Base-by-base conservation (phyloP, 1,284 basidiomycete species). In the Chalciporus piperatoides region DNA sequence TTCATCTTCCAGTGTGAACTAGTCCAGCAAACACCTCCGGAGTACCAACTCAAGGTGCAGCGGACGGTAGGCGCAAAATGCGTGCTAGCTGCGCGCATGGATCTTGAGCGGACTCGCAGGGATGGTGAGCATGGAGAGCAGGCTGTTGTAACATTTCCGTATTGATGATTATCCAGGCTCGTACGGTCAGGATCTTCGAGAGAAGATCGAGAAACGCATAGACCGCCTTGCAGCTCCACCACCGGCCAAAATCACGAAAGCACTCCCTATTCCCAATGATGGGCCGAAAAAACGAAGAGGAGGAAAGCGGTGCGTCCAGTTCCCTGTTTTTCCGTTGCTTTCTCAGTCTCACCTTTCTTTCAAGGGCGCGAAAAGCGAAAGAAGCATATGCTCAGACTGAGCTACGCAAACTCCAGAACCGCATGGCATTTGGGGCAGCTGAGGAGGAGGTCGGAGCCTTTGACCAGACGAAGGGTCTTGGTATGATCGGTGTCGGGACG, bases 351-450 rank as follows among this genome's bases (percentile, higher is more conserved):
- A 58, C 12, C 25, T 28, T 44, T 19, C 3, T 56, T 8, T 25
- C 9, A 25, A 94, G 93, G 9, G 97, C 96, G 2, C 84, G 97
- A 41, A 97, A 97, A 68, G 89, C 93, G 19, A 99, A 99, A 67
- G 97, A 99, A 71, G 90, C 91, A 5, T 94, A 96, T 63, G 95
- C 94, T 3, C 90, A 94, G 71, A 98, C 97, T 2, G 97, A 99
- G 70, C 74, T 99, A 42, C 85, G 92, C 56, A 99, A 99, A 72
- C 76, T 97, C 59, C 94, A 97, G 71, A 99, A 99, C 70, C 83
- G 97, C 41, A 88, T 99, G 85, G 85, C 81, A 56, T 99, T 99
- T 61, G 97, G 97, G 48, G 88, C 96, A 71, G 88, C 86, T 2
- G 97, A 99, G 68, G 88, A 96, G 62, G 97, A 99, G 70, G 88